Conservation (phyloP, 2,329 filamentous ascomycete species). For the Aspergillus felis region DNA sequence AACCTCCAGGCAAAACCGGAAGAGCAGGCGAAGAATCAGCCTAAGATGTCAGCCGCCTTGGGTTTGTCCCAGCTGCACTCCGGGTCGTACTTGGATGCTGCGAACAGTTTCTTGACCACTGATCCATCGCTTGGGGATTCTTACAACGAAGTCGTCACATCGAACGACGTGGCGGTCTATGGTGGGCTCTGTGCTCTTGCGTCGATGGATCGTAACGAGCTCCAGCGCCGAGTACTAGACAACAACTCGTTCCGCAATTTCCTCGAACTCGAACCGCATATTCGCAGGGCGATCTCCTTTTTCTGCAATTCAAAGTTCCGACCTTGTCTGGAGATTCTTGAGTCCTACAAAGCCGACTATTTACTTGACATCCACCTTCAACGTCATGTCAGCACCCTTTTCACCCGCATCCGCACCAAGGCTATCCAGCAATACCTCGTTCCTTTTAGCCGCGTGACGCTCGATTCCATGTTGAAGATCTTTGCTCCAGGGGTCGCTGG, state of each 20-base stretch:
- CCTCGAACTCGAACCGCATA: conserved; percentile 88
- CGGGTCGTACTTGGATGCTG: conserved; percentile 62
- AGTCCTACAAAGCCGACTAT: conserved; percentile 78
- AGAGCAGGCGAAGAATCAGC: conserved; percentile 53
- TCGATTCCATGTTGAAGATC: conserved; percentile 71
- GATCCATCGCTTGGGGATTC: conserved; percentile 54
- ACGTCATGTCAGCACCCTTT: conserved; percentile 66
- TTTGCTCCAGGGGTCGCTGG: conserved; percentile 55
- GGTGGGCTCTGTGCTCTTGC: conserved; percentile 86
- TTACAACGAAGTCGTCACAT: conserved; percentile 69
- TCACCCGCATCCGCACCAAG: conserved; percentile 74
- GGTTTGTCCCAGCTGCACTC: conserved; percentile 59
- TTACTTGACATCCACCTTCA: conserved; percentile 85
- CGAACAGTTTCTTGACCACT: conserved; percentile 64
- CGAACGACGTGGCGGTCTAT: conserved; percentile 89
- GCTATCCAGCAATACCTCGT: conserved; percentile 91
- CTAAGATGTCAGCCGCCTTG: conserved; percentile 62
- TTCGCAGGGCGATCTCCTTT: conserved; percentile 82
- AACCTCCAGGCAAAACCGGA: conserved; percentile 53
- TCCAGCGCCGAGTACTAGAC: conserved; percentile 74
- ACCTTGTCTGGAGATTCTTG: conserved; percentile 75
- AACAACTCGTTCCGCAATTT: conserved; percentile 78
- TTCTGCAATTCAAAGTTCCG: conserved; percentile 91
- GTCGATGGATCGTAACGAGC: conserved; percentile 74
- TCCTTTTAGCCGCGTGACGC: conserved; percentile 81